These are phyloP conservation scores for Suhomyces anneliseae DNA, from an alignment of 1,139 yeast species.

Conservation along the genomic window DNA sequence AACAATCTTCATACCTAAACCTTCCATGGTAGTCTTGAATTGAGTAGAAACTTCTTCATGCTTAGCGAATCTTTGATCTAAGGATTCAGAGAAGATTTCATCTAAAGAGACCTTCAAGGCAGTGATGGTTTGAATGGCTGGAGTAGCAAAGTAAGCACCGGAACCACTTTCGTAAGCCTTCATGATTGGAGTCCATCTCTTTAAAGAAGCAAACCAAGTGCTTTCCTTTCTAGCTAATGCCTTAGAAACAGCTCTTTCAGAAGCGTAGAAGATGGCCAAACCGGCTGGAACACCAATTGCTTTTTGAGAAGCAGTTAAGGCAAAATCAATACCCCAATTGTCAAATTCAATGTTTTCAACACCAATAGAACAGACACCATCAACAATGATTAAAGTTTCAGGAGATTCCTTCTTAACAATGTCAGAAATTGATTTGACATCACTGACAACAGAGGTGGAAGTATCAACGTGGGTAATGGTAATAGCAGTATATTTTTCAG, in stretches of 20 bases:
- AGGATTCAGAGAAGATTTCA: slow-evolving; percentile 61
- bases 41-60: slow-evolving; percentile 63
- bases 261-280: slow-evolving; percentile 72
- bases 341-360: slow-evolving; percentile 86
- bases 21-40: slow-evolving; percentile 59
- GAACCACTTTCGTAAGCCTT: slow-evolving; percentile 79
- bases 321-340: slow-evolving; percentile 87
- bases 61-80: slow-evolving; percentile 61
- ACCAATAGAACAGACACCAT: slow-evolving; percentile 93
- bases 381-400: slow-evolving; percentile 79
- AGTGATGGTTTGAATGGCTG: slow-evolving; percentile 83
- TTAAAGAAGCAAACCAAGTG: slow-evolving; percentile 71
- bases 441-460: slow-evolving; percentile 85
- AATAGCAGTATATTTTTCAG: slow-evolving; percentile 60
- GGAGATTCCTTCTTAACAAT: slow-evolving; percentile 69
- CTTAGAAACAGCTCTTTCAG: slow-evolving; percentile 69
- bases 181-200: slow-evolving; percentile 90
- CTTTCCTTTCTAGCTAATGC: slow-evolving; percentile 60
- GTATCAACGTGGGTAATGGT: slow-evolving; percentile 96
- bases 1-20: slow-evolving; percentile 67
- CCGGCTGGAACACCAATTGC: slow-evolving; percentile 97
- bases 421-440: slow-evolving; percentile 63
- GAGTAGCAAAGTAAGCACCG: slow-evolving; percentile 91
- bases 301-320: slow-evolving; percentile 90
- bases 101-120: slow-evolving; percentile 77